phyloP scores from a whole-genome alignment of 495 filamentous ascomycete species.

The Daldinia bambusicola region DNA sequence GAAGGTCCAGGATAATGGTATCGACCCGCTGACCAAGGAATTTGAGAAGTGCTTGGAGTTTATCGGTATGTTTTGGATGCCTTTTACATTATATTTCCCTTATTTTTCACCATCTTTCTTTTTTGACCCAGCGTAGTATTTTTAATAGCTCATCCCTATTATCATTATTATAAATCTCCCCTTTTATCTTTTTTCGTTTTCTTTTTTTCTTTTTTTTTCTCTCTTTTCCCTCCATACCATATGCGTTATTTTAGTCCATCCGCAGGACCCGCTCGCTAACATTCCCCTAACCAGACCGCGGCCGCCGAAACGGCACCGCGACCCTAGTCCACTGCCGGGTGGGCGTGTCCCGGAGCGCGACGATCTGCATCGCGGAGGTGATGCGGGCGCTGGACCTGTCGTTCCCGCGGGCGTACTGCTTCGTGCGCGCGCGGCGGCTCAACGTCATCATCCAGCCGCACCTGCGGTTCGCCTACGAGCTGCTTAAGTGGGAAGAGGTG shows the following conservation, averaged over 20 bases:
- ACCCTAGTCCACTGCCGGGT: slow-evolving; percentile 97
- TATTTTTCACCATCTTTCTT: slow-evolving; percentile 9
- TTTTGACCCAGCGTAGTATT: slow-evolving; percentile 4
- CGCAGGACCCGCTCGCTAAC: slow-evolving; percentile 25
- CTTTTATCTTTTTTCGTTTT: background rate
- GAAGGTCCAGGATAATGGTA: slow-evolving; percentile 94
- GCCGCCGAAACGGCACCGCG: slow-evolving; percentile 77
- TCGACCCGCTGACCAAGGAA: slow-evolving; percentile 88
- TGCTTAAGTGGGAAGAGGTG: slow-evolving; percentile 94
- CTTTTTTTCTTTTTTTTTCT: too few species aligned
- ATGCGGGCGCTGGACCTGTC: slow-evolving; percentile 83
- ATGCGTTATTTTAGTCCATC: background rate
- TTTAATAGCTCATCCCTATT: background rate
- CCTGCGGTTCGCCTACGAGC: slow-evolving; percentile 70
- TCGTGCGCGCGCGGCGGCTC: slow-evolving; percentile 88
- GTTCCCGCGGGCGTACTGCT: slow-evolving; percentile 95
- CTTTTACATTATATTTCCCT: too few species aligned
- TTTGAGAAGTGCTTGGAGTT: slow-evolving; percentile 90
- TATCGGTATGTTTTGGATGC: slow-evolving; percentile 72
- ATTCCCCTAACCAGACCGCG: slow-evolving; percentile 66
- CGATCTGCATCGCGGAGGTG: slow-evolving; percentile 97
- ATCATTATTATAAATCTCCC: background rate
- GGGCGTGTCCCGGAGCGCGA: slow-evolving; percentile 92
- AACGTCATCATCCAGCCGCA: slow-evolving; percentile 74
- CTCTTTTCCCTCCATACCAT: too few species aligned